Evolutionary conservation across 2,329 filamentous ascomycete genomes (phyloP).

Genomic region (Cladophialophora carrionii): DNA sequence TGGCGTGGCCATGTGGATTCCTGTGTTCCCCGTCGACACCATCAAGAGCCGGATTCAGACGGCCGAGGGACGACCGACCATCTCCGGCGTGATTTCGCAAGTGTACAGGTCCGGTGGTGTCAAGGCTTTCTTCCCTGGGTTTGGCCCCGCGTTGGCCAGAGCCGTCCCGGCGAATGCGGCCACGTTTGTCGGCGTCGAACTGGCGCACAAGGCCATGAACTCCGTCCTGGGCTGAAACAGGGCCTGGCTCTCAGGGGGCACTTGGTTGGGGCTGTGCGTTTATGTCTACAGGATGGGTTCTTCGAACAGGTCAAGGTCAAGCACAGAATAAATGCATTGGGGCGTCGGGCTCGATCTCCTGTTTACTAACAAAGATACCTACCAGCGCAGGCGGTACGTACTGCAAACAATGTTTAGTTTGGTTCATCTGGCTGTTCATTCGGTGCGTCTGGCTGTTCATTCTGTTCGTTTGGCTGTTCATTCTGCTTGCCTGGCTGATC

Average conservation of each 20-base stretch:
- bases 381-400: neutral
- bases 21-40: constrained; percentile 96
- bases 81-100: constrained; percentile 76
- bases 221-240: constrained; percentile 47
- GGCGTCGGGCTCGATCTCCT: neutral
- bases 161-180: constrained; percentile 96
- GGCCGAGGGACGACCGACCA: constrained; percentile 79
- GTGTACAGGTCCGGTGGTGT: constrained; percentile 82
- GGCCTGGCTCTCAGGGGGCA: neutral
- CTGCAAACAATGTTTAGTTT: neutral
- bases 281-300: neutral
- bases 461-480: too few species aligned
- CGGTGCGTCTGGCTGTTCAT: too few species aligned
- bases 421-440: neutral
- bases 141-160: constrained; percentile 87
- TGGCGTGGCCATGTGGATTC: constrained; percentile 98
- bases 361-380: neutral
- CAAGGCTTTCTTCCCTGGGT: constrained; percentile 95
- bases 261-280: neutral
- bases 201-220: constrained; percentile 57
- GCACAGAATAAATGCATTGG: neutral
- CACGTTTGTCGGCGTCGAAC: constrained; percentile 69
- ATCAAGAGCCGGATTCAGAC: constrained; percentile 94
- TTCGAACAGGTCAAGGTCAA: neutral
- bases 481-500: too few species aligned